Evolutionary conservation across 345 rosid species (phyloP).

Genomic region (Citrus maxima): DNA sequence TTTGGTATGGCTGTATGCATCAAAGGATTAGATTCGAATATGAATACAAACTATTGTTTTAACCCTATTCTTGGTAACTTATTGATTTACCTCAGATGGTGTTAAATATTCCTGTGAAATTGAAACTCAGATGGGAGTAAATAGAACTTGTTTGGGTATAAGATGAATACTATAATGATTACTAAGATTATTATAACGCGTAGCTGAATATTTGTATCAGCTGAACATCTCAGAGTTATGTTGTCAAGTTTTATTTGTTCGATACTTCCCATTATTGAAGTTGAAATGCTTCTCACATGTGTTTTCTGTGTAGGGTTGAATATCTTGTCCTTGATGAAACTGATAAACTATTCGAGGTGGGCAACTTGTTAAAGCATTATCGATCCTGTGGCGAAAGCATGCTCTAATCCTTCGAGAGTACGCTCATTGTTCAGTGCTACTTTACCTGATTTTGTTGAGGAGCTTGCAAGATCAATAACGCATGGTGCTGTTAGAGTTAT

Average conservation of each 20-base stretch:
- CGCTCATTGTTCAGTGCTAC: slow-evolving; percentile 96
- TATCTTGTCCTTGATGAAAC: slow-evolving; percentile 95
- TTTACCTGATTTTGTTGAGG: slow-evolving; percentile 90
- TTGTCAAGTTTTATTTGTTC: neutral
- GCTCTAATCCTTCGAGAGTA: slow-evolving; percentile 79
- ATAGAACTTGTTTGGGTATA: neutral
- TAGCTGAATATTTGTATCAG: neutral
- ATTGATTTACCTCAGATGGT: neutral
- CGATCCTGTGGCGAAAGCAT: slow-evolving; percentile 84
- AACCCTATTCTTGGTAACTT: neutral
- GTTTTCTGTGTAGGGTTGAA: slow-evolving; percentile 60
- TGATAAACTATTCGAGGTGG: slow-evolving; percentile 92
- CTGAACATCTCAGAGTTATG: neutral
- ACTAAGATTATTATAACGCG: neutral
- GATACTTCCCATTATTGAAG: neutral
- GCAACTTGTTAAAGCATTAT: slow-evolving; percentile 73
- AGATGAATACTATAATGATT: neutral
- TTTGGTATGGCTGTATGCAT: neutral
- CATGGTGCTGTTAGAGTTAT: slow-evolving; percentile 93
- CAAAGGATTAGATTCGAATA: neutral
- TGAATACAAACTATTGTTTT: neutral
- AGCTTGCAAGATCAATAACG: slow-evolving; percentile 90
- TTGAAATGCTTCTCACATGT: slow-evolving; percentile 5
- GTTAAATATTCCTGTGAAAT: neutral
- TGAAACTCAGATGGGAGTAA: neutral